phyloP scores from a whole-genome alignment of 768 basidiomycete genomes.

The Cyclocybe cylindracea region DNA sequence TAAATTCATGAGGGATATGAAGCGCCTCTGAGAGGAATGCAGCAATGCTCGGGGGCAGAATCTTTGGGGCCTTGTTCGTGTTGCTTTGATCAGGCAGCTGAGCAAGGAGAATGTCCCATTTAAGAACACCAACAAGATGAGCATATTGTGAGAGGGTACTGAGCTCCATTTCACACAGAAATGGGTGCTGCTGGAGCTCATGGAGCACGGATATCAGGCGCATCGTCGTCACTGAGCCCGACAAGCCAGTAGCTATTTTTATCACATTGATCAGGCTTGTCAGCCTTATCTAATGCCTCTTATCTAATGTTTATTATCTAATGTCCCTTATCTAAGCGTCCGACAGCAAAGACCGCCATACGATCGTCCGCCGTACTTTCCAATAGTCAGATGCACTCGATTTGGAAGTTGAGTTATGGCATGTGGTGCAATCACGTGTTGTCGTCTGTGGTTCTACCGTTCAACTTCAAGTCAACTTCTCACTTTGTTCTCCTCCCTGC shows the following conservation, averaged over 20 bases:
- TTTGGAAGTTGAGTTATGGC: too few relatives aligned
- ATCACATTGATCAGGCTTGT: too few relatives aligned
- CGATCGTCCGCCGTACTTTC: slow-evolving; percentile 4
- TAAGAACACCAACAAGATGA: slow-evolving; percentile 2
- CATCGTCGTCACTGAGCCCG: background rate
- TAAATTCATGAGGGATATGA: background rate
- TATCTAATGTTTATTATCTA: too few relatives aligned
- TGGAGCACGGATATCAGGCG: background rate
- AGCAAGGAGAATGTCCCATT: slow-evolving; percentile 8
- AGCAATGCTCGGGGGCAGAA: slow-evolving; percentile 6
- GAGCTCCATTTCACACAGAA: background rate
- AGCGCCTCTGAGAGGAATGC: slow-evolving; percentile 3
- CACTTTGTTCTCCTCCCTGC: too few relatives aligned
- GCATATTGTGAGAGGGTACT: slow-evolving; percentile 1
- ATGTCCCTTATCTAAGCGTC: background rate
- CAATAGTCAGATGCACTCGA: slow-evolving; percentile 4
- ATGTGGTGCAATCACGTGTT: too few relatives aligned
- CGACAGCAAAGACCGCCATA: slow-evolving; percentile 2
- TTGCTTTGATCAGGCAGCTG: slow-evolving; percentile 9
- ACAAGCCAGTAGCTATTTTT: too few relatives aligned
- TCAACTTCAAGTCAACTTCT: too few relatives aligned
- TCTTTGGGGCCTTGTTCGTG: background rate
- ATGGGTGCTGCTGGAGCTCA: background rate
- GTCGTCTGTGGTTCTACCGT: too few relatives aligned
- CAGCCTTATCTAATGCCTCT: too few relatives aligned